These are phyloP conservation scores for Candida insectalens DNA, from an alignment of 805 yeast genomes.

Conservation along the genomic window DNA sequence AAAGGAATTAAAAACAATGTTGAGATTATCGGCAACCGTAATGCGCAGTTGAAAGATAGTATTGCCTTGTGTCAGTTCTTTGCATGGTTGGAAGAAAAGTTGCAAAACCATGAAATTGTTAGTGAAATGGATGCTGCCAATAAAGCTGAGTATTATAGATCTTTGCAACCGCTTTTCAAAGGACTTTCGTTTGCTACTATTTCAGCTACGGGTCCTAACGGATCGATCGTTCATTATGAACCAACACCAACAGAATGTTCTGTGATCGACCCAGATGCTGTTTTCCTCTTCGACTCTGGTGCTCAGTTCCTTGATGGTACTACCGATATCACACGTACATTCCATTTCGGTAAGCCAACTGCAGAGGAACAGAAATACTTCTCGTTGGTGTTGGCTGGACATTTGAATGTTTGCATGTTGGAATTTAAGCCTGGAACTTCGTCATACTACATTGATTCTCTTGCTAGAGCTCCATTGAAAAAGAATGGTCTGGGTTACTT, in stretches of 20 bases:
- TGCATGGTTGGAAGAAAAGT: conserved; percentile 70
- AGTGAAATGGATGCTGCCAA: conserved; percentile 46
- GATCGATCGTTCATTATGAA: conserved; percentile 67
- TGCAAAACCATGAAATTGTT: conserved; percentile 33
- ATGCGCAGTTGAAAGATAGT: conserved; percentile 81
- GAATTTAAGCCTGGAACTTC: conserved; percentile 69
- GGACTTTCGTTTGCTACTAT: conserved; percentile 73
- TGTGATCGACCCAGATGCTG: conserved; percentile 52
- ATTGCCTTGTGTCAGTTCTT: conserved; percentile 63
- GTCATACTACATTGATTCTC: conserved; percentile 67
- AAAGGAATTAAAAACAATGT: conserved; percentile 68
- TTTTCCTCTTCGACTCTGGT: conserved; percentile 82
- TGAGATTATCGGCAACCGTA: conserved; percentile 62
- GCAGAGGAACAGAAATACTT: conserved; percentile 55
- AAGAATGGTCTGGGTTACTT: conserved; percentile 73
- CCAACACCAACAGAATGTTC: conserved; percentile 53
- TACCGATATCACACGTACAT: conserved; percentile 88
- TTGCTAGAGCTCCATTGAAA: conserved; percentile 82
- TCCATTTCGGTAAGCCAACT: conserved; percentile 54
- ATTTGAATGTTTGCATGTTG: conserved; percentile 73
- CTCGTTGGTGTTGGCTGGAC: conserved; percentile 86
- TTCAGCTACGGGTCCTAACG: conserved; percentile 67
- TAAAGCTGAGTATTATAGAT: conserved; percentile 39
- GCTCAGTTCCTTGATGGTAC: conserved; percentile 92
- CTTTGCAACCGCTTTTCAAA: conserved; percentile 36